phyloP scores from a whole-genome alignment of 371 early-diverging fungal genomes.

The Syncephalis fuscata region DNA sequence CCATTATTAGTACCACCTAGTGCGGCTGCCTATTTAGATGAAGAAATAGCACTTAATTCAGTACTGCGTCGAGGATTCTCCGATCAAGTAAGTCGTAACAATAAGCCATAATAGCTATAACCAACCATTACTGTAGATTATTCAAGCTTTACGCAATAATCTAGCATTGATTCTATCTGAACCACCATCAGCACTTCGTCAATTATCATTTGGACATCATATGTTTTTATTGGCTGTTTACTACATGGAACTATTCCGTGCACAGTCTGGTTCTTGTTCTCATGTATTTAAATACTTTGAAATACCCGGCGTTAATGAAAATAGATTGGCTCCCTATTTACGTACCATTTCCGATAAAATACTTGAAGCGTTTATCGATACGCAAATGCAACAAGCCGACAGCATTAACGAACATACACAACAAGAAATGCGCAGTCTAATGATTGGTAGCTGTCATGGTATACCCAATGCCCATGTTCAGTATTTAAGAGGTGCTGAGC shows the following conservation, averaged over 20 bases:
- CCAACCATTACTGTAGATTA: neutral
- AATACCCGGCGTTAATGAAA: slow-evolving; percentile 63
- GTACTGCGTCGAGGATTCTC: slow-evolving; percentile 49
- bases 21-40: slow-evolving; percentile 63
- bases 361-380: neutral
- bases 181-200: slow-evolving; percentile 37
- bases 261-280: slow-evolving; percentile 44
- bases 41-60: slow-evolving; percentile 79
- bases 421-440: slow-evolving; percentile 27
- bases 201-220: slow-evolving; percentile 48
- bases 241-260: slow-evolving; percentile 70
- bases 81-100: slow-evolving; percentile 28
- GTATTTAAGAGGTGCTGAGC: slow-evolving; percentile 32
- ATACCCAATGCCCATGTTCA: slow-evolving; percentile 40
- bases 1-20: slow-evolving; percentile 61
- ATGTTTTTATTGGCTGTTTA: slow-evolving; percentile 73
- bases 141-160: slow-evolving; percentile 7
- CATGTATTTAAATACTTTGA: slow-evolving; percentile 64
- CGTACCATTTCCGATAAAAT: slow-evolving; percentile 51
- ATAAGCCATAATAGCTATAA: neutral
- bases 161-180: slow-evolving; percentile 21
- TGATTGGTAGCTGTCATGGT: slow-evolving; percentile 48
- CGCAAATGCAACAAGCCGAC: neutral
- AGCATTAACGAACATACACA: slow-evolving; percentile 24
- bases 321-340: slow-evolving; percentile 47